phyloP scores from a whole-genome alignment of 352 stramenopile species.

The Pythium sp. region DNA sequence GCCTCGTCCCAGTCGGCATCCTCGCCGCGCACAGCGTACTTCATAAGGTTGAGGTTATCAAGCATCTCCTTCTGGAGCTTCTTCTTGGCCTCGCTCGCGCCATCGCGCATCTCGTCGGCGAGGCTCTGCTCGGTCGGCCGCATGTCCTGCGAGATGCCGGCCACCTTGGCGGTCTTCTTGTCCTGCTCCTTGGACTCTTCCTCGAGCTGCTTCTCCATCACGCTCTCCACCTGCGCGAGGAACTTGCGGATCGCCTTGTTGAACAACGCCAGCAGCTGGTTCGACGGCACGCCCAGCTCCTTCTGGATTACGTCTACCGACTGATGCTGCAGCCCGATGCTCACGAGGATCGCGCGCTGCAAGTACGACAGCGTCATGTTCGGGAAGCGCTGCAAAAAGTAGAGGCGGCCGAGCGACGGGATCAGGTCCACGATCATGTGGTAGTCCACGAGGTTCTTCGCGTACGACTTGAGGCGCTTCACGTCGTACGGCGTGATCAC shows the following conservation, averaged over 20 bases:
- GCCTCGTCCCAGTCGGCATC: slow-evolving; percentile 91
- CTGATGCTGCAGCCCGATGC: slow-evolving; percentile 92
- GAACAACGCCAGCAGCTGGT: slow-evolving; percentile 97
- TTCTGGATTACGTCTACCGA: slow-evolving; percentile 92
- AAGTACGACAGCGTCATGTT: slow-evolving; percentile 93
- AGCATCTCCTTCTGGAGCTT: slow-evolving; percentile 84
- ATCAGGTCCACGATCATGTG: slow-evolving; percentile 99
- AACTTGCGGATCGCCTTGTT: slow-evolving; percentile 96
- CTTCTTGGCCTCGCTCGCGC: slow-evolving; percentile 71
- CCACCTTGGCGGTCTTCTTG: slow-evolving; percentile 57
- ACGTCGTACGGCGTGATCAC: slow-evolving; percentile 97
- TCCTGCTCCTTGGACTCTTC: slow-evolving; percentile 69
- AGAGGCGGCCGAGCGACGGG: slow-evolving; percentile 92
- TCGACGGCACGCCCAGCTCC: slow-evolving; percentile 93
- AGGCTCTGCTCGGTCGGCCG: slow-evolving; percentile 80
- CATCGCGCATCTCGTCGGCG: slow-evolving; percentile 72
- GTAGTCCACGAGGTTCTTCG: slow-evolving; percentile 99
- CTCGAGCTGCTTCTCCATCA: slow-evolving; percentile 86
- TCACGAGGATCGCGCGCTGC: slow-evolving; percentile 95
- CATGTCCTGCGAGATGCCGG: slow-evolving; percentile 70
- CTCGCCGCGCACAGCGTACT: slow-evolving; percentile 93
- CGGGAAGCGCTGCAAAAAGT: slow-evolving; percentile 94
- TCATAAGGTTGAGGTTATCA: slow-evolving; percentile 92
- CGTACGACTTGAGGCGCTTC: slow-evolving; percentile 97
- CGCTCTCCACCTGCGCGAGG: slow-evolving; percentile 64